Percentiles rank a stretch among this genome's conserved stretches.
These are phyloP conservation scores for Fusarium penzigii DNA, from an alignment of 2,329 filamentous ascomycete species.

Conservation along the genomic window DNA sequence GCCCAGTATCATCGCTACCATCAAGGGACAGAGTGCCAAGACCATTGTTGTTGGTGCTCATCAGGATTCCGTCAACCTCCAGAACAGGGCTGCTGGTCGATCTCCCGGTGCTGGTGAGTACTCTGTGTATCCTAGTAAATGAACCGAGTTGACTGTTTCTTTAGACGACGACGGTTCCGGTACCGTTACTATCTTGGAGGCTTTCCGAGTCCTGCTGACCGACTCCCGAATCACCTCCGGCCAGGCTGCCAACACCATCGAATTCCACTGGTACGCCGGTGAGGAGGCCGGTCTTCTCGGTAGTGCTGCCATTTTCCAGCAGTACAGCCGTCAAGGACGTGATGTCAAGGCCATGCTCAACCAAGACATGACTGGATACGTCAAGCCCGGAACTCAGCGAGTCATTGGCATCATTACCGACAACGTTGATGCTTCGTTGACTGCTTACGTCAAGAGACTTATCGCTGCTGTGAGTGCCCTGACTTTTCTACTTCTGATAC, in stretches of 20 bases:
- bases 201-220: slow-evolving; percentile 69
- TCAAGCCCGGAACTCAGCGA: slow-evolving; percentile 29
- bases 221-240: slow-evolving; percentile 63
- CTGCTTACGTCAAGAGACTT: slow-evolving; percentile 40
- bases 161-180: slow-evolving; percentile 28
- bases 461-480: slow-evolving; percentile 26
- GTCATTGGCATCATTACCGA: slow-evolving; percentile 42
- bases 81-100: slow-evolving; percentile 16
- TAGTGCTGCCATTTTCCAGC: slow-evolving; percentile 55
- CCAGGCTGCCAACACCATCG: slow-evolving; percentile 68
- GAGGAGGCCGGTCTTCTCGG: slow-evolving; percentile 81
- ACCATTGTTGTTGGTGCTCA: slow-evolving; percentile 79
- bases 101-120: slow-evolving; percentile 25
- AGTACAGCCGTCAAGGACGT: slow-evolving; percentile 34
- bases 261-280: slow-evolving; percentile 86
- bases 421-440: slow-evolving; percentile 38
- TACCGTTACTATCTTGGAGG: slow-evolving; percentile 72
- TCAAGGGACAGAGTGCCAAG: slow-evolving; percentile 71
- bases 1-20: slow-evolving; percentile 76
- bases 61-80: slow-evolving; percentile 73
- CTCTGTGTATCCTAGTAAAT: rapidly evolving
- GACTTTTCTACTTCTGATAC: no score
- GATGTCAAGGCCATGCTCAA: slow-evolving; percentile 45
- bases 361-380: slow-evolving; percentile 47
- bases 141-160: background rate